Evolutionary conservation across 352 stramenopile genomes (phyloP).

Genomic region (Pythium oligandrum): DNA sequence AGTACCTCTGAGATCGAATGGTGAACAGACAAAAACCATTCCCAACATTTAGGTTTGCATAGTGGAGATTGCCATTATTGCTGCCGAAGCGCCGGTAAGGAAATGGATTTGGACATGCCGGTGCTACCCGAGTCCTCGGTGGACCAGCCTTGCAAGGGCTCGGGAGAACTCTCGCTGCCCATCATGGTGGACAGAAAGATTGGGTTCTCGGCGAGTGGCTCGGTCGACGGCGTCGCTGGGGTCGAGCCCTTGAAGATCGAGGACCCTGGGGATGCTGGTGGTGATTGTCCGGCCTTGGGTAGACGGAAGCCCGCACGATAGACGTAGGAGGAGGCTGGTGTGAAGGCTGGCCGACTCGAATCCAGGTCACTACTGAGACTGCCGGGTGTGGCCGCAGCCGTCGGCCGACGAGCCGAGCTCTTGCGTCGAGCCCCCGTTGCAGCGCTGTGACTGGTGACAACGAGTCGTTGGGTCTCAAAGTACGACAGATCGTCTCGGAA

Average conservation of each 20-base stretch:
- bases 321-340: conserved; percentile 18
- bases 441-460: conserved; percentile 16
- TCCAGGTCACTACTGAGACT: conserved; percentile 15
- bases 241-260: conserved; percentile 1
- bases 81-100: conserved; percentile 17
- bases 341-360: conserved; percentile 18
- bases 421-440: conserved; percentile 11
- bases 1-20: conserved; percentile 6
- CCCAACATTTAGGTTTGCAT: background rate
- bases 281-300: conserved; percentile 20
- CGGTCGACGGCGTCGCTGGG: conserved; percentile 4
- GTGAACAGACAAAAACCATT: conserved; percentile 1
- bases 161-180: background rate
- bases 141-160: conserved; percentile 13
- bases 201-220: conserved; percentile 6
- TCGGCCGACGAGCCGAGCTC: conserved; percentile 12
- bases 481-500: conserved; percentile 25
- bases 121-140: conserved; percentile 2
- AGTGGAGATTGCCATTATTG: background rate
- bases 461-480: conserved; percentile 43
- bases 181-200: conserved; percentile 16
- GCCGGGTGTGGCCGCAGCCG: conserved; percentile 2
- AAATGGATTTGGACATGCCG: conserved; percentile 22
- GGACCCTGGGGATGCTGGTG: conserved; percentile 14
- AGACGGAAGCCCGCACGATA: conserved; percentile 24